Evolutionary conservation across 1,284 basidiomycete species (phyloP).

Genomic region (Ustilago lituana): DNA sequence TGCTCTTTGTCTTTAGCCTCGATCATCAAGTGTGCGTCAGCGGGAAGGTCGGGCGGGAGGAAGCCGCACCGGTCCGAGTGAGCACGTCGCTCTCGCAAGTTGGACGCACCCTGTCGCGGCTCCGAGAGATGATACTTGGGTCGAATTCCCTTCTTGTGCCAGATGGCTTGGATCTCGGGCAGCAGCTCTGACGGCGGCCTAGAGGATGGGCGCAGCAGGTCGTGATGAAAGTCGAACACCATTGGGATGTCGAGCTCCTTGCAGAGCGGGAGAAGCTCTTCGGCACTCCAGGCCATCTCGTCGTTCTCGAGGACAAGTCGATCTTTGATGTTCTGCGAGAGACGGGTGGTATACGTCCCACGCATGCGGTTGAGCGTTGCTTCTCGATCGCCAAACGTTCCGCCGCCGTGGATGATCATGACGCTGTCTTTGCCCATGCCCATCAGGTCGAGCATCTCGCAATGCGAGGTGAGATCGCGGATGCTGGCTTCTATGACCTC

Average conservation of each 20-base stretch:
- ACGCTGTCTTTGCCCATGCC: slow-evolving; percentile 78
- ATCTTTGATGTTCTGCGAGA: slow-evolving; percentile 76
- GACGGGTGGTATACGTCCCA: slow-evolving; percentile 73
- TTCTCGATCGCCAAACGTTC: slow-evolving; percentile 81
- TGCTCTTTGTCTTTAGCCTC: slow-evolving; percentile 94
- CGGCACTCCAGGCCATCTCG: slow-evolving; percentile 87
- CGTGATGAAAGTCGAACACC: slow-evolving; percentile 64
- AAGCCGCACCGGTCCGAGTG: slow-evolving; percentile 81
- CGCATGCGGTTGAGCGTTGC: slow-evolving; percentile 79
- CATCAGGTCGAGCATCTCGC: slow-evolving; percentile 85
- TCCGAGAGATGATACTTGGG: slow-evolving; percentile 91
- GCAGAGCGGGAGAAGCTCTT: slow-evolving; percentile 83
- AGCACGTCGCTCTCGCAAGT: slow-evolving; percentile 75
- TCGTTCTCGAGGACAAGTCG: slow-evolving; percentile 90
- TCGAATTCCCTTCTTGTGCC: slow-evolving; percentile 76
- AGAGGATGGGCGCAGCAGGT: slow-evolving; percentile 65
- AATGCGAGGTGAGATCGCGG: slow-evolving; percentile 83
- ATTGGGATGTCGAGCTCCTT: slow-evolving; percentile 83
- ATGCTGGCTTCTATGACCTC: slow-evolving; percentile 79
- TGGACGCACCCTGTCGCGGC: slow-evolving; percentile 33
- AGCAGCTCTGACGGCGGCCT: slow-evolving; percentile 72
- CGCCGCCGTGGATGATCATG: slow-evolving; percentile 77
- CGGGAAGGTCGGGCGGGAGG: slow-evolving; percentile 73
- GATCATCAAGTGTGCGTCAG: slow-evolving; percentile 81
- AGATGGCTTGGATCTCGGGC: slow-evolving; percentile 79